phyloP scores from a whole-genome alignment of 495 filamentous ascomycete genomes.

The Podospora tetraspora region DNA sequence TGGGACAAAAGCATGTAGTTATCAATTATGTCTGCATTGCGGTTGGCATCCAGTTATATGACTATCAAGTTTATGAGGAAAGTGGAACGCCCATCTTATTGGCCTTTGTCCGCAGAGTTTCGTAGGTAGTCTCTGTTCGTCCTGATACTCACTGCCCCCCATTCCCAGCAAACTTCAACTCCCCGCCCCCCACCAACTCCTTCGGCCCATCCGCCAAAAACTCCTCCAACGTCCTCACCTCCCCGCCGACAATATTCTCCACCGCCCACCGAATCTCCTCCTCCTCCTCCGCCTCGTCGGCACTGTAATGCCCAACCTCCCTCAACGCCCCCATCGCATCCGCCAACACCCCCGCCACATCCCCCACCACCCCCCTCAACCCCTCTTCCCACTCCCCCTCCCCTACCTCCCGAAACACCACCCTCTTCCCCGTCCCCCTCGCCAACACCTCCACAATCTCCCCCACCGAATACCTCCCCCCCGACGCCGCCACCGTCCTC shows the following conservation, averaged over 20 bases:
- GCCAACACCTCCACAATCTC: constrained; percentile 36
- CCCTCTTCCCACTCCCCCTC: constrained; percentile 32
- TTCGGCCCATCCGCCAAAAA: constrained; percentile 22
- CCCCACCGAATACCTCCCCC: constrained; percentile 31
- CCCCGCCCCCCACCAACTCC: neutral
- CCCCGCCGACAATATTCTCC: constrained; percentile 36
- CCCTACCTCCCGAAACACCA: constrained; percentile 42
- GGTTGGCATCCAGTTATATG: neutral
- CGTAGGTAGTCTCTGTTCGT: neutral
- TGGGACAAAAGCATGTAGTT: neutral
- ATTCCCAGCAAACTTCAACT: neutral
- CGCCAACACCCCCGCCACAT: constrained; percentile 28
- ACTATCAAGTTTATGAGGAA: neutral
- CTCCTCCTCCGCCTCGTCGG: constrained; percentile 26
- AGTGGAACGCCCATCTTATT: neutral
- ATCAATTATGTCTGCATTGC: neutral
- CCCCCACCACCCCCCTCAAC: constrained; percentile 24
- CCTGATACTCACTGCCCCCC: neutral
- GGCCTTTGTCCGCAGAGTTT: neutral
- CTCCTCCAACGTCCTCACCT: constrained; percentile 44
- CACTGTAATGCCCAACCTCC: constrained; percentile 47
- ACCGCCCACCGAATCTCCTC: constrained; percentile 33
- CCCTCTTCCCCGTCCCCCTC: constrained; percentile 42
- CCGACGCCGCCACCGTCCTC: constrained; percentile 40
- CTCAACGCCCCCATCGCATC: constrained; percentile 36